Base-by-base conservation (phyloP, 1,284 basidiomycete species). In the Cystobasidium sp. region DNA sequence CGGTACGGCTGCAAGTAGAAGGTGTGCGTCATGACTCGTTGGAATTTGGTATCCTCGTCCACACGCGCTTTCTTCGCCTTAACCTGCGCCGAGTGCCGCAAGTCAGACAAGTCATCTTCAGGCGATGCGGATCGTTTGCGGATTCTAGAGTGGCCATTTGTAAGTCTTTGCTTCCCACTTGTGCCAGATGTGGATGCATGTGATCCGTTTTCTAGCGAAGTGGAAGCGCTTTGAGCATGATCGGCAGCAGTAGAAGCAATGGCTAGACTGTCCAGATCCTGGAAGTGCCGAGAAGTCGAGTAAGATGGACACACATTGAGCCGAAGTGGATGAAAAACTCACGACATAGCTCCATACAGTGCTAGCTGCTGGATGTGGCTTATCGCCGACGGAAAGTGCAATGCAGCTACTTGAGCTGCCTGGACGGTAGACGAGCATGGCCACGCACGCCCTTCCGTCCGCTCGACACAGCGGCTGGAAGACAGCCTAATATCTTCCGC, bases 21-120 rank as follows among this genome's bases (percentile, higher is more conserved):
- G 31, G 62, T 64, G 43, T 64, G 62, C 16, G 62, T 64, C 9
- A 64, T 41, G 8, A 64, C 37, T 7, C 62, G 62, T n/a, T 52
- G 31, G 24, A 47, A 64, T n/a, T 31, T 18, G 14, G 56, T 59
- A 59, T n/a, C n/a, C 5, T 12, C 6, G 10, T 43, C 37, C 20
- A n/a, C n/a, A 9, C 56, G 56, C 8, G 56, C 56, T 59, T 59
- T 59, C 56, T 59, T 59, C 22, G 56, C 56, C n/a, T 41, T 59
- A 3, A 31, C 31, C 31, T 41, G 46, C n/a, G 46, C 20, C 6
- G 56, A 24, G n/a, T 56, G 55, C 8, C 8, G 9, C 18, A 24
- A 9, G 7, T 59, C 39, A n/a, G 12, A 6, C 12, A 59, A 18
- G 14, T 7, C 37, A 59, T 59, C 39, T 41, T 59, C 56, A 22